These are phyloP conservation scores for Pichia deserticola DNA, from an alignment of 805 yeast species.

Conservation along the genomic window DNA sequence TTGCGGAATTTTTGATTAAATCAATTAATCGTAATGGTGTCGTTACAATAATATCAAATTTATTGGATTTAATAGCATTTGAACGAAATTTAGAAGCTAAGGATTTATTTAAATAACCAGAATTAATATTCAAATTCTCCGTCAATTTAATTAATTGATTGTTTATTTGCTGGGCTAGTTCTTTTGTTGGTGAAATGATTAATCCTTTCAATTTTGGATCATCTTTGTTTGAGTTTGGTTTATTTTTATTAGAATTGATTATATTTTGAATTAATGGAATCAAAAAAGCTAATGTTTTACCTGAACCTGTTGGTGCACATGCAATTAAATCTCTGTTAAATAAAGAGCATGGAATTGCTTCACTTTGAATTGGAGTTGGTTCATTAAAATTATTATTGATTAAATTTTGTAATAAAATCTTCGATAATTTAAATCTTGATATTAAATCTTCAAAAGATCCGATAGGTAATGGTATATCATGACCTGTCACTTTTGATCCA, in stretches of 20 bases:
- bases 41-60: conserved; percentile 73
- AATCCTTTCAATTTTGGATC: conserved; percentile 60
- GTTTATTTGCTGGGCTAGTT: conserved; percentile 80
- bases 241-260: conserved; percentile 31
- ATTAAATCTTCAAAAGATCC: conserved; percentile 81
- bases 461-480: conserved; percentile 84
- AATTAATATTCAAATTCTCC: conserved; percentile 47
- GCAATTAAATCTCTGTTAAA: conserved; percentile 73
- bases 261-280: conserved; percentile 66
- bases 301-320: conserved; percentile 98
- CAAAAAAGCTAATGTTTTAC: conserved; percentile 87
- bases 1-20: conserved; percentile 51
- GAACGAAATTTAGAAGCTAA: conserved; percentile 45
- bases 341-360: conserved; percentile 71
- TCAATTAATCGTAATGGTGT: conserved; percentile 89
- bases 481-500: conserved; percentile 69
- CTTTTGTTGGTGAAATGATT: conserved; percentile 90
- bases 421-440: conserved; percentile 58
- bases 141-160: conserved; percentile 56
- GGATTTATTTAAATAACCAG: conserved; percentile 65
- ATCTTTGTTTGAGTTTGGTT: background rate
- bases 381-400: conserved; percentile 63
- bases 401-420: conserved; percentile 52
- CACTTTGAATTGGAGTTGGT: conserved; percentile 93
- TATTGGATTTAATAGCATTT: conserved; percentile 44